These are phyloP conservation scores for Macroventuria anomochaeta DNA, from an alignment of 2,329 filamentous ascomycete species.

Conservation along the genomic window DNA sequence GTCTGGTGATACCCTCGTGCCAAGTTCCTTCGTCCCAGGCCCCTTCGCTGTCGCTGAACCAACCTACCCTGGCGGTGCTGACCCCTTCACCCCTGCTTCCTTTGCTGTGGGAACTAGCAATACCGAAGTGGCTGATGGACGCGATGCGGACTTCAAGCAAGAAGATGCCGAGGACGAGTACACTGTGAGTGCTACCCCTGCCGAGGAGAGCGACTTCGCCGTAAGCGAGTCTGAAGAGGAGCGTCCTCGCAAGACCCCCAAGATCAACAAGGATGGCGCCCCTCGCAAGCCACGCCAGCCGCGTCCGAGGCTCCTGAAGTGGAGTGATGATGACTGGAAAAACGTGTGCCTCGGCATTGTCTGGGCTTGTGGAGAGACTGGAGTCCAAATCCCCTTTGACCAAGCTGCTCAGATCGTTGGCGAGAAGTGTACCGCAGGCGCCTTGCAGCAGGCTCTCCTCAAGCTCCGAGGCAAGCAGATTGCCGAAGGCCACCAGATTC, in stretches of 20 bases:
- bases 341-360: conserved; percentile 38
- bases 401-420: conserved; percentile 37
- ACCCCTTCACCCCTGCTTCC: background rate
- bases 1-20: background rate
- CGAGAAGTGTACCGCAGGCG: conserved; percentile 32
- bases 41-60: background rate
- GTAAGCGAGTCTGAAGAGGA: conserved; percentile 23
- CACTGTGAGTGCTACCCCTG: conserved; percentile 24
- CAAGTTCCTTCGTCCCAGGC: background rate
- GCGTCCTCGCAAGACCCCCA: conserved; percentile 23
- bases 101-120: background rate
- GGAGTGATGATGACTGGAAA: conserved; percentile 41
- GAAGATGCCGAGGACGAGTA: background rate
- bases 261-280: conserved; percentile 38
- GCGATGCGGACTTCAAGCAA: background rate
- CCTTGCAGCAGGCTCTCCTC: conserved; percentile 44
- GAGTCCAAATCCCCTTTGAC: conserved; percentile 40
- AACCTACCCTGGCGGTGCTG: background rate
- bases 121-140: background rate
- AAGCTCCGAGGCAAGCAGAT: conserved; percentile 36
- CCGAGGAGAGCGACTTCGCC: conserved; percentile 19
- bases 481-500: conserved; percentile 30
- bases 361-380: conserved; percentile 39
- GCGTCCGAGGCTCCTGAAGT: conserved; percentile 38
- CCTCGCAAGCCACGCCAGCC: conserved; percentile 41